phyloP scores from a whole-genome alignment of 2,329 filamentous ascomycete genomes.

The Neofusicoccum laricinum region DNA sequence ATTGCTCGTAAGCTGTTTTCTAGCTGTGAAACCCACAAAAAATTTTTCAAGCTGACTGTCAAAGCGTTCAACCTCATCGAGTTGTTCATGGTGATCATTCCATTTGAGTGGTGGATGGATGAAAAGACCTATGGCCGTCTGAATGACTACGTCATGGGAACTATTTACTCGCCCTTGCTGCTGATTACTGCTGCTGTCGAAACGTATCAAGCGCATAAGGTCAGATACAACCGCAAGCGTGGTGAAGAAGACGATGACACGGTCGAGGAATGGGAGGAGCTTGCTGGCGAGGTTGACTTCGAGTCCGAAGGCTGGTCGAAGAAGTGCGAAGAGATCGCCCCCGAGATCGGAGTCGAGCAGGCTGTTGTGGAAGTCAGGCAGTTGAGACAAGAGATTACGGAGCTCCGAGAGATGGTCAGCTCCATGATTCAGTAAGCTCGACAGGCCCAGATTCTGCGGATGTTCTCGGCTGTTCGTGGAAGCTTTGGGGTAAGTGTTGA shows the following conservation, averaged over 20 bases:
- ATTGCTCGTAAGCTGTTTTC: conserved; percentile 60
- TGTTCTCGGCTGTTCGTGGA: background rate
- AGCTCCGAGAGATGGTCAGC: conserved; percentile 56
- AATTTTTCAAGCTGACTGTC: background rate
- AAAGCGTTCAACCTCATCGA: conserved; percentile 83
- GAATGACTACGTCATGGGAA: conserved; percentile 85
- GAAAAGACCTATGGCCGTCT: conserved; percentile 69
- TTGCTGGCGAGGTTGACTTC: conserved; percentile 69
- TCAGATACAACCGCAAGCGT: conserved; percentile 69
- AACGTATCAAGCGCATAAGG: conserved; percentile 49
- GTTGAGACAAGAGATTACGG: conserved; percentile 43
- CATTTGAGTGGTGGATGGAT: conserved; percentile 96
- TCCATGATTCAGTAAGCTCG: conserved; percentile 11
- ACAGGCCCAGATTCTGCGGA: background rate
- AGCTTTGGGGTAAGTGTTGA: background rate
- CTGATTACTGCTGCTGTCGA: conserved; percentile 68
- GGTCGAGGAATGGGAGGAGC: conserved; percentile 90
- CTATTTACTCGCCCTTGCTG: conserved; percentile 81
- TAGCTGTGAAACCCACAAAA: conserved; percentile 27
- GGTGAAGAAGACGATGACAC: conserved; percentile 89
- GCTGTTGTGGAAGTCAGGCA: conserved; percentile 63
- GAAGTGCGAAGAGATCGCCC: conserved; percentile 69
- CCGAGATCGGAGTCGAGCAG: conserved; percentile 77
- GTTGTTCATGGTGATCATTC: conserved; percentile 71
- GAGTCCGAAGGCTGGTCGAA: conserved; percentile 83